Conservation (phyloP, 108 stramenopile genomes). For the Thalassiosira profunda region DNA sequence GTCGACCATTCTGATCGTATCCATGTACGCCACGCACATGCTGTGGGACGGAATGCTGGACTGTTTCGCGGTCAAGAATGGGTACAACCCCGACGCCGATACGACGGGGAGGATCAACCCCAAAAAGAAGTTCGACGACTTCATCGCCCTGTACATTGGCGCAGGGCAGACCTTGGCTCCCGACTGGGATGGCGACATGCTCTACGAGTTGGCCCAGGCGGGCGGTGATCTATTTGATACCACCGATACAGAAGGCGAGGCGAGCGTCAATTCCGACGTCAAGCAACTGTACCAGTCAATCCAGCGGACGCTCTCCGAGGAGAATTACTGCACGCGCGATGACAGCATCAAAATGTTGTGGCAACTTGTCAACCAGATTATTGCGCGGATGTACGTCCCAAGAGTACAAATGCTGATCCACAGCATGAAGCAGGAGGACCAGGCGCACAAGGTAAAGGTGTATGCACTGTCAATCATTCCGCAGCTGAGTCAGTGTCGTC, state of each 20-base stretch:
- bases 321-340: conserved; percentile 43
- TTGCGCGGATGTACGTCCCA: conserved; percentile 69
- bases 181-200: conserved; percentile 59
- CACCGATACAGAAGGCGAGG: conserved; percentile 40
- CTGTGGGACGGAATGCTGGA: conserved; percentile 62
- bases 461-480: conserved; percentile 77
- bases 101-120: conserved; percentile 52
- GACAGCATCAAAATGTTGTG: conserved; percentile 54
- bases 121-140: conserved; percentile 69
- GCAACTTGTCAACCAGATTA: conserved; percentile 60
- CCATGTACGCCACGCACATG: conserved; percentile 76
- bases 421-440: conserved; percentile 50
- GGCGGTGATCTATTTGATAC: conserved; percentile 52
- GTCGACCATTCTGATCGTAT: conserved; percentile 56
- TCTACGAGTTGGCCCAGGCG: conserved; percentile 73
- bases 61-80: conserved; percentile 51
- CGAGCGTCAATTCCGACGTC: conserved; percentile 58
- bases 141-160: conserved; percentile 86
- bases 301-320: conserved; percentile 40
- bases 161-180: conserved; percentile 59
- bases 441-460: conserved; percentile 42
- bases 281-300: conserved; percentile 68
- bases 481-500: conserved; percentile 79
- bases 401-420: conserved; percentile 77
- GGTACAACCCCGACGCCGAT: conserved; percentile 54